Evolutionary conservation across 1,139 yeast genomes (phyloP), one percentile per base, ranked within the genome.

Genomic region (Suhomyces coccinellae): DNA sequence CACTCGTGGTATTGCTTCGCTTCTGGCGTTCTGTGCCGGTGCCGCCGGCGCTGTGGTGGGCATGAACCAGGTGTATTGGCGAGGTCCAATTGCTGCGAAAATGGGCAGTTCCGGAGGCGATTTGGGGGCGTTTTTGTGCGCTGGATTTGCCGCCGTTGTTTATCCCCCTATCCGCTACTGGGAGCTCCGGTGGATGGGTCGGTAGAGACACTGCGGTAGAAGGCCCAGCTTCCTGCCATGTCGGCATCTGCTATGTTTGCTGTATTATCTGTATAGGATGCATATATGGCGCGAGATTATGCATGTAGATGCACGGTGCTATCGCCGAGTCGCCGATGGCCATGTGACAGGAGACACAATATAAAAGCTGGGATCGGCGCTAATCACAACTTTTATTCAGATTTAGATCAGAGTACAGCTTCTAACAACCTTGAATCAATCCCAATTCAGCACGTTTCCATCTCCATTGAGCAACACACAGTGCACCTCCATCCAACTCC

Each of bases 41-140:
- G 63, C 54, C 10, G 62, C 53, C 11, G 70, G 69, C 2, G 70
- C 70, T 0, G 63, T 62, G 0, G 46, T 65, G 24, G 70, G 70
- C 2, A 66, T 66, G 71, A 58, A 64, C 43, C 70, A 66, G 48
- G 61, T 61, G 1, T 66, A 66, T 48, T 66, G 56, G 54, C 50
- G 56, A 30, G 69, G 70, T 0, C 67, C 67, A 1, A 46, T 66
- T 22, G 68, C 69, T 3, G 56, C 50, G 28, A 52, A 46, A 34
- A 54, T 64, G 15, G 68, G 69, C 8, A 57, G 43, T 4, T 45
- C 52, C 41, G 57, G 59, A 30, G 44, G 57, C 6, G 52, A 49
- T 27, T 37, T 40, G 6, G 52, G 52, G 4, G 41, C 45, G 31
- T 49, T 50, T 45, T 32, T 49, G 13, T 44, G 50, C 29, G 52